A percentile compares a stretch with the other conserved stretches of the same genome.
These are phyloP conservation scores for Solanum habrochaites DNA, from an alignment of 257 asterid genomes.

Conservation along the genomic window DNA sequence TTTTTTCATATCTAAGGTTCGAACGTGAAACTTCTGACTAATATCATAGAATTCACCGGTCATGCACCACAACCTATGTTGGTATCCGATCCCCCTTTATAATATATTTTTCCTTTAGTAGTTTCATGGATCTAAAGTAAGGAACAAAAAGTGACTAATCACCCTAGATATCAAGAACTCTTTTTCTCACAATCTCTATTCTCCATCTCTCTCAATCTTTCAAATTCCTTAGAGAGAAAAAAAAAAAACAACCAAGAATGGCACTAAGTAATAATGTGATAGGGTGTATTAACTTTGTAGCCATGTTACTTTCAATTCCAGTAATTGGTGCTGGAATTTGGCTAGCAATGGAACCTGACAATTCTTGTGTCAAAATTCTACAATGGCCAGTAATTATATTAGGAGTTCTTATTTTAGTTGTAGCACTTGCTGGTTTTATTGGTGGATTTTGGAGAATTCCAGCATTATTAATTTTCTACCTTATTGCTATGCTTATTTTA, in stretches of 20 bases:
- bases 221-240: neutral
- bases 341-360: slow-evolving; percentile 62
- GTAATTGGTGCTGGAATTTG: slow-evolving; percentile 79
- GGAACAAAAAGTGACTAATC: slow-evolving; percentile 1
- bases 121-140: slow-evolving; percentile 14
- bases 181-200: neutral
- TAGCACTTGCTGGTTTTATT: slow-evolving; percentile 54
- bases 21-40: neutral
- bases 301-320: slow-evolving; percentile 67
- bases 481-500: slow-evolving; percentile 62
- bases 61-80: neutral
- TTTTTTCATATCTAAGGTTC: no score
- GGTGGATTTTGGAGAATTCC: slow-evolving; percentile 81
- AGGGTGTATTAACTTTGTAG: slow-evolving; percentile 67
- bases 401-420: slow-evolving; percentile 49
- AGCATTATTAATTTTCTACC: slow-evolving; percentile 48
- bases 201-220: neutral
- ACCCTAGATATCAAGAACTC: neutral
- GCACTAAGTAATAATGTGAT: slow-evolving; percentile 63
- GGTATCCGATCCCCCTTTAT: neutral
- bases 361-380: slow-evolving; percentile 61
- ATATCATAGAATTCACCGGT: neutral
- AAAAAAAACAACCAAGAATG: slow-evolving; percentile 16
- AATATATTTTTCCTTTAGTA: neutral
- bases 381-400: slow-evolving; percentile 78